Conservation (phyloP, 768 basidiomycete species). For the Strobilomyces dryophilus region DNA sequence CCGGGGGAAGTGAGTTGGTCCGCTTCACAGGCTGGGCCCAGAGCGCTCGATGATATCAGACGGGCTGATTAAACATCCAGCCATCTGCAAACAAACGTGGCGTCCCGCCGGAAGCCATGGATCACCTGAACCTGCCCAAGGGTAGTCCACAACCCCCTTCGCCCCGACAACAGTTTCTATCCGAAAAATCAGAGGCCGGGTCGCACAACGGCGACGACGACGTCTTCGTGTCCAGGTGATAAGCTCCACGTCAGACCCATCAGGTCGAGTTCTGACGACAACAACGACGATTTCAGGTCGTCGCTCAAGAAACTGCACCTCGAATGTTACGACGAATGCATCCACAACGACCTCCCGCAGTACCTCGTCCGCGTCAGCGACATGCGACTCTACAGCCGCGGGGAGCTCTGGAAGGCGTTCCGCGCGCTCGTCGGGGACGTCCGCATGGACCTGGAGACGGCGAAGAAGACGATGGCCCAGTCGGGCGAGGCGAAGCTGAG, state of each 20-base stretch:
- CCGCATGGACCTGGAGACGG: not conserved
- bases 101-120: not conserved
- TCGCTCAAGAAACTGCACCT: not conserved
- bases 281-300: not conserved
- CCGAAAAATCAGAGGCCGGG: not conserved
- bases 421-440: not conserved
- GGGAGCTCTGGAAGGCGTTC: constrained; percentile 7
- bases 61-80: too few species aligned
- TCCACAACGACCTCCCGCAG: constrained; percentile 13
- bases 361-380: constrained; percentile 13
- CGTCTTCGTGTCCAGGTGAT: too few species aligned
- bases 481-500: not conserved
- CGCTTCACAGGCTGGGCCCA: too few species aligned
- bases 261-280: not conserved
- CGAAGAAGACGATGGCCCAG: not conserved
- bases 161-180: not conserved
- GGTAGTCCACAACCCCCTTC: not conserved
- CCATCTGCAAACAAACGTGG: not conserved
- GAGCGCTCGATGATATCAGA: too few species aligned
- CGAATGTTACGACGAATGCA: constrained; percentile 3
- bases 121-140: not conserved
- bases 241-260: too few species aligned
- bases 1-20: too few species aligned
- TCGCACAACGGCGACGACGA: not conserved
- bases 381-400: constrained; percentile 8